Conservation (phyloP, 371 early-diverging fungal genomes). For the Lichtheimia ramosa region DNA sequence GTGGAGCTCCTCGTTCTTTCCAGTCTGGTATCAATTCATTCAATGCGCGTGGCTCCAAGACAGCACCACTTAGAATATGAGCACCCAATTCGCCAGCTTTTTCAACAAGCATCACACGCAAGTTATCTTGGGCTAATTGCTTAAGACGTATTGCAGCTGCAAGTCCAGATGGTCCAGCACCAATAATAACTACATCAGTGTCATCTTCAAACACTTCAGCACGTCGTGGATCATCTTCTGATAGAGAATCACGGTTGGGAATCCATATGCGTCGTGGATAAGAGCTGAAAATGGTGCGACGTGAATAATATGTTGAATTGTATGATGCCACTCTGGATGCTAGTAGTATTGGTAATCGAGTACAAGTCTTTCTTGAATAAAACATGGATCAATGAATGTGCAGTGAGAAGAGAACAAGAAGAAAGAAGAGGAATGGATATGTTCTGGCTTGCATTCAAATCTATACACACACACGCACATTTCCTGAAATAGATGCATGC, state of each 20-base stretch:
- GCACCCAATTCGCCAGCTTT: constrained; percentile 96
- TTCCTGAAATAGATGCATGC: too few species aligned
- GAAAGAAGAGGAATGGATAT: too few species aligned
- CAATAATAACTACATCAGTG: constrained; percentile 95
- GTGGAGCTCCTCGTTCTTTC: constrained; percentile 93
- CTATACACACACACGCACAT: too few species aligned
- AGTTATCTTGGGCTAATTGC: constrained; percentile 87
- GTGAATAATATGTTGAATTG: too few species aligned
- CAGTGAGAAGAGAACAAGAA: too few species aligned
- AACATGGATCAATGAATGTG: too few species aligned
- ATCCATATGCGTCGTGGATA: constrained; percentile 33
- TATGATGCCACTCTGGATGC: too few species aligned
- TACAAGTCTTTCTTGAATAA: too few species aligned
- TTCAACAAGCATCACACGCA: constrained; percentile 91
- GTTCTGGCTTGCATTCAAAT: too few species aligned
- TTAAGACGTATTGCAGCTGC: constrained; percentile 93
- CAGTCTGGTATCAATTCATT: constrained; percentile 97
- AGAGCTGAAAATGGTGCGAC: constrained; percentile 20
- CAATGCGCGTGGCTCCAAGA: constrained; percentile 92
- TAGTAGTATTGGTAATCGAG: too few species aligned
- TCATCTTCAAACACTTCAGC: constrained; percentile 77
- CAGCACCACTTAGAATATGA: constrained; percentile 95
- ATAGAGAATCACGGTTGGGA: constrained; percentile 31
- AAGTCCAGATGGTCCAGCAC: constrained; percentile 95
- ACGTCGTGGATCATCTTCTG: constrained; percentile 46